These are phyloP conservation scores for Plectosphaerella sp. DNA, from an alignment of 2,329 filamentous ascomycete genomes.

Conservation along the genomic window DNA sequence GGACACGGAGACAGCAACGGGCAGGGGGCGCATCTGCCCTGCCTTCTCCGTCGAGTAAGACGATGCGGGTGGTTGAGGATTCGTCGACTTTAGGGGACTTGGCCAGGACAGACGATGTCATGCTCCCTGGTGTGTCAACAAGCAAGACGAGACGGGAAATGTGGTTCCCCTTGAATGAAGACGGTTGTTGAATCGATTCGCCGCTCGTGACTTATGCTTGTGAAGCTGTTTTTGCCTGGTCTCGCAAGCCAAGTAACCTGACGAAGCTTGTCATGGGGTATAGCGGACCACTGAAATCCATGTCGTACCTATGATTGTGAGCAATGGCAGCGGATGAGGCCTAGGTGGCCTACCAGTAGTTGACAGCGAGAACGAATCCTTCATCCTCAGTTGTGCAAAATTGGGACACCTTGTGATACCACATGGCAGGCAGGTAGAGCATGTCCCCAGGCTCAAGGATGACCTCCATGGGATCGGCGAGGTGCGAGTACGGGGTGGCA, in stretches of 20 bases:
- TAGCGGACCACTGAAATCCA: conserved; percentile 68
- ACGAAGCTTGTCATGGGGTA: conserved; percentile 59
- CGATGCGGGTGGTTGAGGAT: background rate
- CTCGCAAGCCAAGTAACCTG: conserved; percentile 25
- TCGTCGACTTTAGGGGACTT: background rate
- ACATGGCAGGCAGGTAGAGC: conserved; percentile 77
- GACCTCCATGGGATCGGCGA: conserved; percentile 59
- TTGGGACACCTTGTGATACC: conserved; percentile 78
- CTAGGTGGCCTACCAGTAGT: conserved; percentile 62
- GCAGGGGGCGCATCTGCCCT: background rate
- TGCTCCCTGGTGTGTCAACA: too few relatives aligned
- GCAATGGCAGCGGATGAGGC: background rate
- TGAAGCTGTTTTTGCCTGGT: background rate
- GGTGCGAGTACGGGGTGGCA: conserved; percentile 53
- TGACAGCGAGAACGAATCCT: conserved; percentile 72
- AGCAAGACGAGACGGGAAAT: background rate
- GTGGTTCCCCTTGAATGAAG: background rate
- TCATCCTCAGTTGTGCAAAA: conserved; percentile 63
- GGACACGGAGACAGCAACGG: background rate
- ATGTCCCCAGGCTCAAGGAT: conserved; percentile 71
- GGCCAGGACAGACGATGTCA: background rate
- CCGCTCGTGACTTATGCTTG: background rate
- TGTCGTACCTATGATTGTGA: conserved; percentile 60
- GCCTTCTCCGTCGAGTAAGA: background rate
- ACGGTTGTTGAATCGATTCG: background rate